A percentile compares a stretch with the other conserved stretches of the same genome.
phyloP scores from a whole-genome alignment of 2,329 filamentous ascomycete genomes.

The Botrytis fabae region DNA sequence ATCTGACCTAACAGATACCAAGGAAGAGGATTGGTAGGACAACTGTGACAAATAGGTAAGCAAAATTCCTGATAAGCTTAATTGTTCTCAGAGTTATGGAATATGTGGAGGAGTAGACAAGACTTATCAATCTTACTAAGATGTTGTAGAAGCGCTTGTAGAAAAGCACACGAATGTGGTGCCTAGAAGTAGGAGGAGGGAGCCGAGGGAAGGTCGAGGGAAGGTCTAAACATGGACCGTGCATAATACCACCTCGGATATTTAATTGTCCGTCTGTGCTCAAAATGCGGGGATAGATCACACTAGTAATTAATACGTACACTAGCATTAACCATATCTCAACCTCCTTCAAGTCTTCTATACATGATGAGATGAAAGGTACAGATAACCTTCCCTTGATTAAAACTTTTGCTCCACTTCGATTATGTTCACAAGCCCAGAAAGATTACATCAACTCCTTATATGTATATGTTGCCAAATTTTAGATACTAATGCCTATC shows the following conservation, averaged over 20 bases:
- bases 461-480: background rate
- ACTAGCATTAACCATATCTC: background rate
- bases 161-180: background rate
- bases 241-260: background rate
- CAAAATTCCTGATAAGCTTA: too few relatives aligned
- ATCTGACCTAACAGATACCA: background rate
- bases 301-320: background rate
- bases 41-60: background rate
- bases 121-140: rapidly evolving
- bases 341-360: background rate
- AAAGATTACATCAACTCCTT: background rate
- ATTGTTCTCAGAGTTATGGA: background rate
- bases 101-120: background rate
- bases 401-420: background rate
- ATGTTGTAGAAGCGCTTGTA: background rate
- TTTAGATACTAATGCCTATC: background rate
- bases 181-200: background rate
- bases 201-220: background rate
- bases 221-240: background rate
- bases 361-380: background rate
- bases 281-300: background rate
- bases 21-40: background rate
- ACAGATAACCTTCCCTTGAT: background rate
- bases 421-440: background rate
- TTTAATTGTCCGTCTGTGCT: background rate